Conservation (phyloP, 1,284 basidiomycete species). For the Apiotrichum mycotoxinovorans region DNA sequence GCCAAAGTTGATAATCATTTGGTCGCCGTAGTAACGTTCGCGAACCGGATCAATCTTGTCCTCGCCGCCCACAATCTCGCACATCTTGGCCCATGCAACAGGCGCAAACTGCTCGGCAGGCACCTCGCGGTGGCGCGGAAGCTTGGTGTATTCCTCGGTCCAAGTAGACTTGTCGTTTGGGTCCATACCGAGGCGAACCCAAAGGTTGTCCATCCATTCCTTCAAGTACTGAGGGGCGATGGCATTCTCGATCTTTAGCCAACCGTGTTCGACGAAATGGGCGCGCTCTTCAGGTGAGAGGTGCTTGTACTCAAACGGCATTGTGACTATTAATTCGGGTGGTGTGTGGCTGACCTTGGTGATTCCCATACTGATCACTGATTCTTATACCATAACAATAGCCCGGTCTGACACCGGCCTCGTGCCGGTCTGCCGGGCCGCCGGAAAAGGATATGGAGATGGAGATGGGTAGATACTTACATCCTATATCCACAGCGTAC, state of each 20-base stretch:
- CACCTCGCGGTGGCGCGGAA: constrained; percentile 33
- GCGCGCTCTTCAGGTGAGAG: constrained; percentile 22
- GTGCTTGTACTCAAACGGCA: constrained; percentile 20
- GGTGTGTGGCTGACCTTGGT: background rate
- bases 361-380: no score
- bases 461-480: no score
- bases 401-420: no score
- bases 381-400: no score
- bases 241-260: constrained; percentile 32
- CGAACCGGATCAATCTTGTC: constrained; percentile 31
- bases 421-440: no score
- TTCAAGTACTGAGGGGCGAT: constrained; percentile 26
- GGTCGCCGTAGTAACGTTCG: constrained; percentile 35
- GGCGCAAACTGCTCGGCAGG: constrained; percentile 30
- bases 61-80: constrained; percentile 35
- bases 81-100: constrained; percentile 32
- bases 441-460: no score
- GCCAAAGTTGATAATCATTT: constrained; percentile 38
- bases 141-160: constrained; percentile 33
- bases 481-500: no score
- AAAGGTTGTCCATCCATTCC: constrained; percentile 32
- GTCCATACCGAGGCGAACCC: constrained; percentile 38
- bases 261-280: constrained; percentile 38
- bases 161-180: constrained; percentile 40
- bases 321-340: background rate